A percentile compares a stretch with the other conserved stretches of the same genome.
Conservation (phyloP, 202 grass and related monocot species). For the Panicum hallii region DNA sequence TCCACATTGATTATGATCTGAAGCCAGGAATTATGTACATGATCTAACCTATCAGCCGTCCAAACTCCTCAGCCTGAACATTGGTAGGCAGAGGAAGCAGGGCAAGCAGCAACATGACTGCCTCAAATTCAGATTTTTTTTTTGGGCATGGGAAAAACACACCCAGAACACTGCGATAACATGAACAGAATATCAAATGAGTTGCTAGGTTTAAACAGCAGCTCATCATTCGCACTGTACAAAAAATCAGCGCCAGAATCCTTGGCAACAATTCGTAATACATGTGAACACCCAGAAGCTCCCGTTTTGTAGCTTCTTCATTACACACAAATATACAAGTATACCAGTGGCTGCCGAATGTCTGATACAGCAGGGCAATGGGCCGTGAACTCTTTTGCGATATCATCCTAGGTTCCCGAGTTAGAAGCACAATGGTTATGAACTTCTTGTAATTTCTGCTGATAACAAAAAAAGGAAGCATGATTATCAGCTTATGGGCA, state of each 20-base stretch:
- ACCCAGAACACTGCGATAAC: background rate
- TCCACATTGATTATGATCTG: background rate
- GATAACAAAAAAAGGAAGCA: background rate
- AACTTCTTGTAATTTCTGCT: conserved; percentile 30
- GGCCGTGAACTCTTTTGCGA: conserved; percentile 1
- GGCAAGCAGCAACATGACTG: background rate
- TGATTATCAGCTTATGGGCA: background rate
- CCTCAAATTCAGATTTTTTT: background rate
- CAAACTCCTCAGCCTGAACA: background rate
- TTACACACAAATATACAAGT: background rate
- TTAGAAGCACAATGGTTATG: conserved; percentile 40
- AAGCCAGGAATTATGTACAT: too few species aligned
- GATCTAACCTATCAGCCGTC: too few species aligned
- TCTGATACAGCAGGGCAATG: conserved; percentile 12
- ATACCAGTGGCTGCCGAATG: background rate
- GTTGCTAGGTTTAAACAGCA: background rate
- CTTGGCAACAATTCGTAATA: conserved; percentile 2
- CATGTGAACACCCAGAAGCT: background rate
- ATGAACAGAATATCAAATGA: background rate
- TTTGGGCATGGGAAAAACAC: background rate
- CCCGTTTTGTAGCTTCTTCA: background rate
- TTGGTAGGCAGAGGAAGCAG: background rate
- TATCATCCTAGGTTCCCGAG: conserved; percentile 34
- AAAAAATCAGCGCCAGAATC: background rate
- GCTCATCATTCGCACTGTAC: conserved; percentile 1